Percentiles rank a stretch among this genome's conserved stretches.
phyloP scores from a whole-genome alignment of 495 filamentous ascomycete genomes.

The Schizothecium vesticola region DNA sequence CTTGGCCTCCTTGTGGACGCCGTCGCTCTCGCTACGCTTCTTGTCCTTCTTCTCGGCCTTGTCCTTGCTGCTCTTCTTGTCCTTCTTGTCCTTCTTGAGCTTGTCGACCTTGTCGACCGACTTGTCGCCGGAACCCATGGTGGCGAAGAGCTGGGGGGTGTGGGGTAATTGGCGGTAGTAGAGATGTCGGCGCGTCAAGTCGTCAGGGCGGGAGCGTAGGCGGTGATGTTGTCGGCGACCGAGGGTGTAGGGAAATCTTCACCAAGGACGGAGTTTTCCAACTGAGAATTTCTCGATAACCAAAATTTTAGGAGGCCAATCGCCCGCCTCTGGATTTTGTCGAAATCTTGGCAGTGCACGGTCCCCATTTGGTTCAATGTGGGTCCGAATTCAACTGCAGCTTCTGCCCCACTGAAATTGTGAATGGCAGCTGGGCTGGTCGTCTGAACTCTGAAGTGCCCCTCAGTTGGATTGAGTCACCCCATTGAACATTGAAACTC shows the following conservation, averaged over 20 bases:
- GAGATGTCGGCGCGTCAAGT: not conserved
- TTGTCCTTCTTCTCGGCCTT: conserved; percentile 62
- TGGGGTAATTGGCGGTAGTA: not conserved
- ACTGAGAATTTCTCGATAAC: conserved; percentile 22
- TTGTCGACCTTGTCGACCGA: conserved; percentile 18
- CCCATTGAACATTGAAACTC: not conserved
- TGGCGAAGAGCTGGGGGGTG: conserved; percentile 2
- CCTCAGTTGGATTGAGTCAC: conserved; percentile 11
- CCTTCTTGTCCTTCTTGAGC: conserved; percentile 7
- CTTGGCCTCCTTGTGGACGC: conserved; percentile 61
- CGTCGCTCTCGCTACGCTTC: conserved; percentile 65
- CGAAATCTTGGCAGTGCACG: not conserved
- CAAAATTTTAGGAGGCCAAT: conserved; percentile 31
- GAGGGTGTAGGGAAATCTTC: not conserved
- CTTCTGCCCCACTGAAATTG: conserved; percentile 17
- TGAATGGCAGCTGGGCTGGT: not conserved
- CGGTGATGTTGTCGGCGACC: not conserved
- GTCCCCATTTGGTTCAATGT: not conserved
- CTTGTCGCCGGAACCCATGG: conserved; percentile 22
- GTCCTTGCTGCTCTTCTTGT: conserved; percentile 18
- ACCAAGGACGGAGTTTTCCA: not conserved
- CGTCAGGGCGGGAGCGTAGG: not conserved
- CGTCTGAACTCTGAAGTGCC: conserved; percentile 1
- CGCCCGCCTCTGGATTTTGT: conserved; percentile 19
- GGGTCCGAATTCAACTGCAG: not conserved